A percentile compares a stretch with the other conserved stretches of the same genome.
Conservation (phyloP, 2,329 filamentous ascomycete genomes). For the Venturia pyrina region DNA sequence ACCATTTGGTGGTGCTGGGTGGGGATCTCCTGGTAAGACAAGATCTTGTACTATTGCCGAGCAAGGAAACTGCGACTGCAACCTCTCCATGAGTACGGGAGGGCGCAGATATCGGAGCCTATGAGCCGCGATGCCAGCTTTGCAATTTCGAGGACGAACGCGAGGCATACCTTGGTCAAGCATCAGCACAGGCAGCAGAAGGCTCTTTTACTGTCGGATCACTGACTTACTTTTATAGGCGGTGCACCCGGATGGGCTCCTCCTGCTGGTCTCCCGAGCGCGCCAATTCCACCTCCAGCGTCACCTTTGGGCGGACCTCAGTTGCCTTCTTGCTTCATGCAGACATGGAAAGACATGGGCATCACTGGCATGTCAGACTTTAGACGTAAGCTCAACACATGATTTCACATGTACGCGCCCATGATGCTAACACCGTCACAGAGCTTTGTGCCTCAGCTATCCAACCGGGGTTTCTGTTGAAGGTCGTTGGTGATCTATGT, state of each 20-base stretch:
- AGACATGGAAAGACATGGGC: background rate
- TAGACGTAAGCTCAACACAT: background rate
- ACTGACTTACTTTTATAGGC: background rate
- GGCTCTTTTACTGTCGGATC: background rate
- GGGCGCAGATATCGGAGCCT: background rate
- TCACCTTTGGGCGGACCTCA: background rate
- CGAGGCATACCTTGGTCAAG: background rate
- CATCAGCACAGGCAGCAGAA: background rate
- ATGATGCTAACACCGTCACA: background rate
- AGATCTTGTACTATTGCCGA: background rate
- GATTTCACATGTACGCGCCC: too few species aligned
- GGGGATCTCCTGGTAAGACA: background rate
- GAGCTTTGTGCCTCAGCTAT: background rate
- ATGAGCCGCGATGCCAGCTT: background rate
- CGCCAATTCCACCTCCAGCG: background rate
- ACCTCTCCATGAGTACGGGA: background rate
- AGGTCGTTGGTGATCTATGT: background rate
- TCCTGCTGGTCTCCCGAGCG: background rate
- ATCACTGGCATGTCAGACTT: slow-evolving; percentile 4
- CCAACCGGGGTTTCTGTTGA: background rate
- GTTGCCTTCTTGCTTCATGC: background rate
- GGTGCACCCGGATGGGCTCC: background rate
- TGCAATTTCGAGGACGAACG: background rate
- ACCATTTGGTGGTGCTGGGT: slow-evolving; percentile 1
- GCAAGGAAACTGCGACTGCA: background rate